These are phyloP conservation scores for Schoenoplectus triqueter DNA, from an alignment of 202 grass and related monocot genomes.

Conservation along the genomic window DNA sequence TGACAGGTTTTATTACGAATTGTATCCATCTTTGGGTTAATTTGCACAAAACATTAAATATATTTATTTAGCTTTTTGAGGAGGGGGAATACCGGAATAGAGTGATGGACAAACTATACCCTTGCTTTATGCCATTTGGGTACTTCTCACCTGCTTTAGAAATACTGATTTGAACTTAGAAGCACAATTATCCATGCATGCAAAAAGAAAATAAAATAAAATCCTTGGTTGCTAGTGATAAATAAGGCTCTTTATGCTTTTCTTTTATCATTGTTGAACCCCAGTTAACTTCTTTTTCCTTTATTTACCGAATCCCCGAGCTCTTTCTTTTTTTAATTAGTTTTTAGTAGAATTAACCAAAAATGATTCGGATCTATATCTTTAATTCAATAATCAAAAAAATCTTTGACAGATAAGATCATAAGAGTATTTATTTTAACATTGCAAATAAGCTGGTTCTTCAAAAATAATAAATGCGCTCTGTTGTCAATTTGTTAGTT, in stretches of 20 bases:
- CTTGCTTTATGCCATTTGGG: conserved; percentile 32
- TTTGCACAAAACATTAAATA: conserved; percentile 28
- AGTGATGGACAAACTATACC: conserved; percentile 34
- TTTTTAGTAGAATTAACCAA: neutral
- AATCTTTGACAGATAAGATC: conserved; percentile 26
- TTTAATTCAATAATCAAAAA: conserved; percentile 16
- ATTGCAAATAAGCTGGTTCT: conserved; percentile 24
- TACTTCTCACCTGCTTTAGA: conserved; percentile 54
- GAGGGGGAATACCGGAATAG: neutral
- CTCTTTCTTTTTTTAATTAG: conserved; percentile 15
- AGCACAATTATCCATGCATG: conserved; percentile 55
- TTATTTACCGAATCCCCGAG: conserved; percentile 41
- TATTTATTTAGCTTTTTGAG: neutral
- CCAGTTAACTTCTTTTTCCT: conserved; percentile 26
- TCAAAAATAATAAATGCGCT: conserved; percentile 8
- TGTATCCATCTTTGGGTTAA: neutral
- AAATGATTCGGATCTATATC: conserved; percentile 27
- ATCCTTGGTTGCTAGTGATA: conserved; percentile 56
- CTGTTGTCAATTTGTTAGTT: neutral
- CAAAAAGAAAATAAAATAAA: conserved; percentile 41
- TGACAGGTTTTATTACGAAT: conserved; percentile 2
- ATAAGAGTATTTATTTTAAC: conserved; percentile 17
- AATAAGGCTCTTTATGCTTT: conserved; percentile 55
- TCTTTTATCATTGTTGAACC: conserved; percentile 38
- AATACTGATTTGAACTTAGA: conserved; percentile 55